Evolutionary conservation across 2,329 filamentous ascomycete species (phyloP).

Genomic region (Calonectria pseudoreteaudii): DNA sequence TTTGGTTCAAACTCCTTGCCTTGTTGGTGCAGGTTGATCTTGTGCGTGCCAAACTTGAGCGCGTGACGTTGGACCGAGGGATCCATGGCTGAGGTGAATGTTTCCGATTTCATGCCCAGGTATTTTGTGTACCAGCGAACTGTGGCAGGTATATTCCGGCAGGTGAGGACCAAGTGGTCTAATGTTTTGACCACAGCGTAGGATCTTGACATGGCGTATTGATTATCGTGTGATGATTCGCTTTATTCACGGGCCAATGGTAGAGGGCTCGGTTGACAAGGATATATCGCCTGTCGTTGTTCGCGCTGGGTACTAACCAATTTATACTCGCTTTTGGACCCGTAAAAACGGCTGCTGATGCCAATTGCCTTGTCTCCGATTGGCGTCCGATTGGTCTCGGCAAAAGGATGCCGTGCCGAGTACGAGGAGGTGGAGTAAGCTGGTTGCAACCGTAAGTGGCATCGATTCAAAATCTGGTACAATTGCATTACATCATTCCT

Average conservation of each 20-base stretch:
- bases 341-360: neutral
- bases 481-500: neutral
- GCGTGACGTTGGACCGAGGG: constrained; percentile 57
- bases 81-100: constrained; percentile 52
- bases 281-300: neutral
- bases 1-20: constrained; percentile 72
- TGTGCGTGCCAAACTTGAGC: constrained; percentile 67
- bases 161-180: constrained; percentile 72
- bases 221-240: neutral
- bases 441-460: neutral
- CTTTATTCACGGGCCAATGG: neutral
- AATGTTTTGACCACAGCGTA: constrained; percentile 55
- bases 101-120: constrained; percentile 67
- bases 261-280: neutral
- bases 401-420: constrained; percentile 3
- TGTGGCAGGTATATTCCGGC: constrained; percentile 60
- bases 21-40: constrained; percentile 71
- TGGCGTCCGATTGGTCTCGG: neutral
- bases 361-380: neutral
- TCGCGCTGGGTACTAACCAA: neutral
- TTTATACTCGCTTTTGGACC: neutral
- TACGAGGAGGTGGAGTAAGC: neutral
- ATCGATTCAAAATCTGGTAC: no score
- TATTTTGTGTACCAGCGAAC: constrained; percentile 65
- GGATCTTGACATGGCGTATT: neutral